phyloP scores from a whole-genome alignment of 169 alveolate species.

The Plasmodium yoelii region DNA sequence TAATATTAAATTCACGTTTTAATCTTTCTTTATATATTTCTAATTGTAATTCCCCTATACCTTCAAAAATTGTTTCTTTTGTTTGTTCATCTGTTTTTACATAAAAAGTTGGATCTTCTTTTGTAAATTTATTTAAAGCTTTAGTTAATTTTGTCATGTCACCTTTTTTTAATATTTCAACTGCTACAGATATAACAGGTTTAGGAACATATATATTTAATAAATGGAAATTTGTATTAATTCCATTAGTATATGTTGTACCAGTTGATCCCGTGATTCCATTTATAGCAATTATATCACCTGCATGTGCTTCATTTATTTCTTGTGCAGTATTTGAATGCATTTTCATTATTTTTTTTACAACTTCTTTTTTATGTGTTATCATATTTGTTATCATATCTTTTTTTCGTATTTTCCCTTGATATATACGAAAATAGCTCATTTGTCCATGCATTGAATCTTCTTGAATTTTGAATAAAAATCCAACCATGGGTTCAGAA shows the following conservation, averaged over 20 bases:
- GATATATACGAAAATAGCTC: conserved; percentile 93
- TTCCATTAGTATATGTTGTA: conserved; percentile 92
- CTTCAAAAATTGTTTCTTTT: conserved; percentile 93
- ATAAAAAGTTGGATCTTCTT: conserved; percentile 97
- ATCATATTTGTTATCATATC: conserved; percentile 84
- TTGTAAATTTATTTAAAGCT: conserved; percentile 92
- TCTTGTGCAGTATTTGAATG: conserved; percentile 95
- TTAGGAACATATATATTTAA: conserved; percentile 93
- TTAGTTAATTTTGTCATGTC: conserved; percentile 85
- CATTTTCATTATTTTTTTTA: conserved; percentile 91
- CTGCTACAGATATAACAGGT: conserved; percentile 94
- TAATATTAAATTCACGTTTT: conserved; percentile 93
- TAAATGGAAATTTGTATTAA: conserved; percentile 80
- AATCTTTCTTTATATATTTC: conserved; percentile 95
- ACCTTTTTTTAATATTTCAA: conserved; percentile 82
- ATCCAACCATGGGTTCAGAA: conserved; percentile 91
- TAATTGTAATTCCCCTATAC: conserved; percentile 97
- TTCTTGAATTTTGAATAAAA: conserved; percentile 95
- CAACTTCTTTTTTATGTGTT: conserved; percentile 83
- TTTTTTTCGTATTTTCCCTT: conserved; percentile 91
- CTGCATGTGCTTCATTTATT: conserved; percentile 92
- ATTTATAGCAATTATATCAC: conserved; percentile 96
- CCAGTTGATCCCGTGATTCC: conserved; percentile 96
- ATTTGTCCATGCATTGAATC: conserved; percentile 90
- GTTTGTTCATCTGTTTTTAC: conserved; percentile 92